Base-by-base conservation (phyloP, 2,329 filamentous ascomycete genomes). In the Penicillium sp. region DNA sequence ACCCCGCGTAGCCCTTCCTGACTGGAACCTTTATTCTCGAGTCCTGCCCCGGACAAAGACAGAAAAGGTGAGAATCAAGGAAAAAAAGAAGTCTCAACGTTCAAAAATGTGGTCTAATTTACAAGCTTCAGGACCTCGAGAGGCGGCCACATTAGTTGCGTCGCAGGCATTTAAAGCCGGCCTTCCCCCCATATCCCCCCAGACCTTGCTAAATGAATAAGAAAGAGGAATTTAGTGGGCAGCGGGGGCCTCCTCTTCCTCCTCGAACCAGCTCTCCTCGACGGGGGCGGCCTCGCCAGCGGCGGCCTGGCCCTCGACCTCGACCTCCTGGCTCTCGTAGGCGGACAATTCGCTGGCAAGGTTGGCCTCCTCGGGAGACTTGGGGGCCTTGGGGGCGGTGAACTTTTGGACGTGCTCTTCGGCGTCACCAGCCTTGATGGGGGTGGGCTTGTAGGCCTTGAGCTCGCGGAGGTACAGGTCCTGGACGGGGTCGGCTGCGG, bases 401-500 rank as follows among this genome's bases (percentile, higher is more conserved):
- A 97, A 99, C 76, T 87, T 90, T 77, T 94, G 90, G 70, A 97
- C 94, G 70, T 96, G 89, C 75, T 91, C 92, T 69, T 93, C 88
- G 74, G 92, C 82, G 74, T 97, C 94, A 70, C 86, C 85, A 64
- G 91, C 84, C 84, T 97, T 96, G 80, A 93, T 76, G 67, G 86
- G 82, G 56, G 90, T 82, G 64, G 87, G 82, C 86, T 97, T 97
- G 89, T 96, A 97, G 79, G 87, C 86, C 82, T 93, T 94, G 75
- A 99, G 87, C 81, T 97, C 92, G 78, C 88, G 89, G 70, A 99
- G 87, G 84, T 99, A 99, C 74, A 99, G 86, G 76, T 97, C 93
- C 81, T 97, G 94, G 70, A 99, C 91, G 72, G 96, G 87, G 79
- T 99, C 94, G 86, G 91, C 94, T 97, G 74, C 38, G 64, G 52